Evolutionary conservation across 257 asterid species (phyloP), one percentile per base, ranked within the genome.

Genomic region (Ehretia macrophylla): DNA sequence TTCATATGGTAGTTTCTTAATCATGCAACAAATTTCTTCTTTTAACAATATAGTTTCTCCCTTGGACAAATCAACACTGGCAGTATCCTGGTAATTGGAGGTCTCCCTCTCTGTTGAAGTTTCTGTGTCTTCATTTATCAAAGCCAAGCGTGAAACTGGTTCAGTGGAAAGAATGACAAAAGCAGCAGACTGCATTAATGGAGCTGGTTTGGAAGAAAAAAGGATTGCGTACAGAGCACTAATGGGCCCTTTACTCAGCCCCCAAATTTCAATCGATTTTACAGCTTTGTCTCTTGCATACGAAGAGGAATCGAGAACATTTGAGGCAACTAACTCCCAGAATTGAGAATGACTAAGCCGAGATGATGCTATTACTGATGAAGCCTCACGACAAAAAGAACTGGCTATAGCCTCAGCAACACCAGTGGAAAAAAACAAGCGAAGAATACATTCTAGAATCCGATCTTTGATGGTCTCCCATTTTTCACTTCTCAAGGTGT

Each of bases 191-290:
- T 87, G 95, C 80, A 93, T 72, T 63, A 78, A 62, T 44, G 96
- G 92, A 63, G 83, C 80, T 8, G 99, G 95, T 62, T 73, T 61
- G 76, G 83, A 56, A 44, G 97, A 89, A 75, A 89, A 93, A 57
- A 93, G 70, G 59, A 93, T 67, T 39, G 95, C 88, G 77, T 83
- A 93, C 65, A 89, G 79, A 45, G 97, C 83, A 75, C 80, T 76
- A 67, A 87, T 75, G 45, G 95, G 81, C 73, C 99, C 99, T 81
- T 83, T 84, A 75, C 84, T 83, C 54, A 93, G 77, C 58, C 96
- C 97, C 99, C 99, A 93, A 68, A 89, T 79, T 68, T 89, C 96
- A 60, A 89, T 64, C 48, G 99, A 81, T 74, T 85, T 93, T 63
- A 79, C 68, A 18, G 99, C 99, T 78, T 85, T 93, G 66, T 82